Conservation (phyloP, 306 rosid genomes). For the Castanospermum australe region DNA sequence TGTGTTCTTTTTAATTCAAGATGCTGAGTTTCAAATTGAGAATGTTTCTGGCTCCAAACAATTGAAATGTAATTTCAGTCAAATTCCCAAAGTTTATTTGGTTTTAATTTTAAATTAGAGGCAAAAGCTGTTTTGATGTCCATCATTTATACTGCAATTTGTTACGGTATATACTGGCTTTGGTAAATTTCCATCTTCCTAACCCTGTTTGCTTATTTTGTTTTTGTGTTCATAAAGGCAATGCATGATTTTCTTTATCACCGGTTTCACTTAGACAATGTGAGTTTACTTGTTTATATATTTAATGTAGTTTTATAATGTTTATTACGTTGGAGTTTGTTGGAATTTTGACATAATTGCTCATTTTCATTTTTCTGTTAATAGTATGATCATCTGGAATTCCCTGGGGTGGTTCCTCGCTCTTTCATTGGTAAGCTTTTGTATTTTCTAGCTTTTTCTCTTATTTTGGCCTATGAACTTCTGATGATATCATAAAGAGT, state of each 20-base stretch:
- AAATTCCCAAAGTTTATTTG: neutral
- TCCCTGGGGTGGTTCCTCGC: constrained; percentile 93
- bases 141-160: neutral
- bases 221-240: constrained; percentile 46
- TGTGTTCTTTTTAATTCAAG: neutral
- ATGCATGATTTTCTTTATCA: constrained; percentile 87
- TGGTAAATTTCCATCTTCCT: neutral
- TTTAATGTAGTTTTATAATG: neutral
- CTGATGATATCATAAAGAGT: neutral
- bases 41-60: neutral
- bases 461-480: neutral
- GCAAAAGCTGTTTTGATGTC: neutral
- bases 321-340: constrained; percentile 12
- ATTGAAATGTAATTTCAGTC: neutral
- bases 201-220: neutral
- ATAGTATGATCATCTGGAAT: constrained; percentile 93
- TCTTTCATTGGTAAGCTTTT: constrained; percentile 70
- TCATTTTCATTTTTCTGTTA: constrained; percentile 13
- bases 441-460: neutral
- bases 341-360: neutral
- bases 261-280: constrained; percentile 55
- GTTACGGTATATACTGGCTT: neutral
- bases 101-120: neutral
- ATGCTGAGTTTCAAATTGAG: neutral
- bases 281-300: constrained; percentile 36